A percentile compares a stretch with the other conserved stretches of the same genome.
These are phyloP conservation scores for Erysiphe pisi DNA, from an alignment of 2,329 filamentous ascomycete species.

Conservation along the genomic window DNA sequence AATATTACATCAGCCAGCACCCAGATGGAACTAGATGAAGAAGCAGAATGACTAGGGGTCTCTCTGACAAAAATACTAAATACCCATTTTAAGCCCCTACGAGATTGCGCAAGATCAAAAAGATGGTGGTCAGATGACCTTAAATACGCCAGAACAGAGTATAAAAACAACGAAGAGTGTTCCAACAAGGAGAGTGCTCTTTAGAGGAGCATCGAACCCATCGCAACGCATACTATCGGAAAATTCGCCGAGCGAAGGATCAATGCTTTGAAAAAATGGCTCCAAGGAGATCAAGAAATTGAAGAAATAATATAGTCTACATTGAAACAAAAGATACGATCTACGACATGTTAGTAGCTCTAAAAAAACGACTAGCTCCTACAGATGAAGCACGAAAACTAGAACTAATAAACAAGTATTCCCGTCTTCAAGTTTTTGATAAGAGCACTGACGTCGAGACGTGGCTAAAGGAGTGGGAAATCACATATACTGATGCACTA, in stretches of 20 bases:
- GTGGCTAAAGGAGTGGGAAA: not conserved
- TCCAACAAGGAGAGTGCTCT: not conserved
- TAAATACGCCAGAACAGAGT: not conserved
- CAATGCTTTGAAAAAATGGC: not conserved
- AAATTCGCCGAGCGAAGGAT: not conserved
- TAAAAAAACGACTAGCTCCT: not conserved
- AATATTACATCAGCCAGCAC: not conserved
- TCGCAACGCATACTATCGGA: not conserved
- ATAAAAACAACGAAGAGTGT: not conserved
- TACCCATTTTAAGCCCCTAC: not conserved
- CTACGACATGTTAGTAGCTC: not conserved
- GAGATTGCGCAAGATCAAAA: not conserved
- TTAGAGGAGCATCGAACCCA: not conserved
- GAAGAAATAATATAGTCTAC: not conserved
- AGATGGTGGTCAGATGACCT: not conserved
- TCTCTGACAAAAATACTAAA: not conserved
- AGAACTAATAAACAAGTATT: constrained; percentile 18
- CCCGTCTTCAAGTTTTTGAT: not conserved
- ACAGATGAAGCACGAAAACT: constrained; percentile 8
- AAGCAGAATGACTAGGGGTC: not conserved
- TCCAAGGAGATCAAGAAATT: not conserved
- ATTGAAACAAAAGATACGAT: constrained; percentile 12
- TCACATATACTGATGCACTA: not conserved
- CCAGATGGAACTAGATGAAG: not conserved
- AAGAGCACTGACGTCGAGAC: constrained; percentile 2